phyloP scores from a whole-genome alignment of 1,284 basidiomycete species.

The Ceratobasidium theobromae region DNA sequence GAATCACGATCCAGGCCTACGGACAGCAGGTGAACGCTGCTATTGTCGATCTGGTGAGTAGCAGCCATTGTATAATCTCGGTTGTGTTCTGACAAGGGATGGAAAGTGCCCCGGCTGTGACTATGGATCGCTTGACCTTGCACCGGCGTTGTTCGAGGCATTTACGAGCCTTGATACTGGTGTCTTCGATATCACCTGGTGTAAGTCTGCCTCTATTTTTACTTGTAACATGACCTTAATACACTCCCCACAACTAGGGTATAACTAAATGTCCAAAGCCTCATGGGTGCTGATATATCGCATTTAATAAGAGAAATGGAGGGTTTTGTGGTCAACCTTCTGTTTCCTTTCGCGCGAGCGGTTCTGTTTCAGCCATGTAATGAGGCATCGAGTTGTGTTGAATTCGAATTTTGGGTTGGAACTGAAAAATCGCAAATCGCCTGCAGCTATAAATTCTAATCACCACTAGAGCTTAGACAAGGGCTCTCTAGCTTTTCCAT shows the following conservation, averaged over 20 bases:
- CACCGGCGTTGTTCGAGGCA: not conserved
- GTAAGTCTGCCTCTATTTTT: not conserved
- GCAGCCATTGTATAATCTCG: not conserved
- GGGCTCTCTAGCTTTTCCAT: too few relatives aligned
- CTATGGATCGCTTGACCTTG: not conserved
- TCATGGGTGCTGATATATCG: too few relatives aligned
- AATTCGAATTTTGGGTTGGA: too few relatives aligned
- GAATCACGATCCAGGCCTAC: conserved; percentile 1
- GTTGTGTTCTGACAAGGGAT: not conserved
- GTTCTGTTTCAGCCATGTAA: too few relatives aligned
- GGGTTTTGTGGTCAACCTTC: too few relatives aligned
- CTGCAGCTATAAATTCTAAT: too few relatives aligned
- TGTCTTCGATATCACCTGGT: not conserved
- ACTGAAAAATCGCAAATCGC: too few relatives aligned
- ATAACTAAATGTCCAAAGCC: not conserved
- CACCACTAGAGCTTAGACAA: too few relatives aligned
- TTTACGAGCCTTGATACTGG: conserved; percentile 2
- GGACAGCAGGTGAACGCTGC: not conserved
- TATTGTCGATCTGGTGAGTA: not conserved
- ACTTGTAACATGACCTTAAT: not conserved
- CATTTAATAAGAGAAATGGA: too few relatives aligned
- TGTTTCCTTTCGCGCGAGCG: too few relatives aligned
- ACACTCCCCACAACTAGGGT: not conserved
- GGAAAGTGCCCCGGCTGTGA: not conserved
- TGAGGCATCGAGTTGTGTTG: too few relatives aligned